Base-by-base conservation (phyloP, 495 filamentous ascomycete species). In the Penicillium egyptiacum region DNA sequence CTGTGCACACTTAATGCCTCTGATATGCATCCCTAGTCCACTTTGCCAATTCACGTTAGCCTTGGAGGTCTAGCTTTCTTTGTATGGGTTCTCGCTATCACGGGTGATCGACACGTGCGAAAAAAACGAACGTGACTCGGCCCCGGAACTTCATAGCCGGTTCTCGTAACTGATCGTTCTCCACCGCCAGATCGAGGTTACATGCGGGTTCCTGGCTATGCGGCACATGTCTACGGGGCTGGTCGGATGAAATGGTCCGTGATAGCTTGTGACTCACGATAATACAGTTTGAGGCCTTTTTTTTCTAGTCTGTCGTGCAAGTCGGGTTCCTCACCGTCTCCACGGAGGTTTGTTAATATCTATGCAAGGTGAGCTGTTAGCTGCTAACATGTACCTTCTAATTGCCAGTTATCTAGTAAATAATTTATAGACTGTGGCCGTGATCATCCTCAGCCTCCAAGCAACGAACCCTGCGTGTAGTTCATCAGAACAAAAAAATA, bases 161-260 rank as follows among this genome's bases (percentile, higher is more conserved):
- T 14, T 10, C 19, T 12, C 41, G 41, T 20, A 8, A 22, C 10
- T 17, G 25, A 42, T 45, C 19, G 20, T 23, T 3, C 16, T 39
- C n/a, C n/a, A 39, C 16, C 3, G 22, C 23, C 4, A 46, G 44
- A 22, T n/a, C 7, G 22, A 46, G 44, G 14, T 25, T n/a, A 25
- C 19, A 22, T 42, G 43, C 23, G 20, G 43, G 9, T 20, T 49
- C n/a, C n/a, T 49, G 46, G 46, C n/a, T 49, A 23, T 33, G 17
- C 46, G 46, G 46, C 46, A 49, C 46, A 26, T 43, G 41, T 6
- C 35, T 4, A 31, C 23, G 26, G 45, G 45, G 28, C 26, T 31
- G 28, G 28, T 12, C 46, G 46, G 46, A 50, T 37, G 47, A 37
- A 37, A 9, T 37, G 1, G 47, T 25, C 47, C 47, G 47, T 17